Evolutionary conservation across 306 rosid genomes (phyloP), one percentile per base, ranked within the genome.

Genomic region (Sesbania bispinosa): DNA sequence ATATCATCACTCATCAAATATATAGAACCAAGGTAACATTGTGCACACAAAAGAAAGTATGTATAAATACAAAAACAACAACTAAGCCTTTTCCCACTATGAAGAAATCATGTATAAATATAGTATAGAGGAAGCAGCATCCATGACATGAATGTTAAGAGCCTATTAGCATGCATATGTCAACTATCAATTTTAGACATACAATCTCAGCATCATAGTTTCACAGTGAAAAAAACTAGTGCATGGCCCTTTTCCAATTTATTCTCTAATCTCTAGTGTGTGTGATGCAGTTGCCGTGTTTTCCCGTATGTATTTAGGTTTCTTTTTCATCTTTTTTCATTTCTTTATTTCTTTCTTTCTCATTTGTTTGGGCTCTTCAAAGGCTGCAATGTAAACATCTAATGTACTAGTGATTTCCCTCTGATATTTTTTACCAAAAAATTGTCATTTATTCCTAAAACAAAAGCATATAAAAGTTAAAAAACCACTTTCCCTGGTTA

Each of bases 251-350:
- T 59, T 19, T 41, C 41, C 42, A 27, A 39, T 60, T 18, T 48
- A 60, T 50, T 68, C 76, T 41, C 61, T 62, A 19, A 46, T 50
- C 68, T 67, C 38, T 19, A 41, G 21, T 23, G n/a, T n/a, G n/a
- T n/a, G n/a, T 15, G 29, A 33, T 50, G 72, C 65, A 73, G 29
- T 60, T 33, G 36, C 14, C 71, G 10, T 51, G 26, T 61, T 33
- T 38, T 23, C 66, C 61, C 24, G 14, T 39, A 26, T 36, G 33
- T 41, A 15, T 36, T 59, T 59, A 41, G 32, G 62, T 24, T 54
- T 67, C 63, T 41, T 3, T 43, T 2, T 29, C 30, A 2, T 21
- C 19, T 48, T 19, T 15, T 33, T 26, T 45, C 15, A 18, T 6
- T 53, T 20, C 13, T 5, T 19, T 2, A 5, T 14, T 65, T 55